A percentile compares a stretch with the other conserved stretches of the same genome.
phyloP scores from a whole-genome alignment of 2,329 filamentous ascomycete species.

The Fusarium decemcellulare region DNA sequence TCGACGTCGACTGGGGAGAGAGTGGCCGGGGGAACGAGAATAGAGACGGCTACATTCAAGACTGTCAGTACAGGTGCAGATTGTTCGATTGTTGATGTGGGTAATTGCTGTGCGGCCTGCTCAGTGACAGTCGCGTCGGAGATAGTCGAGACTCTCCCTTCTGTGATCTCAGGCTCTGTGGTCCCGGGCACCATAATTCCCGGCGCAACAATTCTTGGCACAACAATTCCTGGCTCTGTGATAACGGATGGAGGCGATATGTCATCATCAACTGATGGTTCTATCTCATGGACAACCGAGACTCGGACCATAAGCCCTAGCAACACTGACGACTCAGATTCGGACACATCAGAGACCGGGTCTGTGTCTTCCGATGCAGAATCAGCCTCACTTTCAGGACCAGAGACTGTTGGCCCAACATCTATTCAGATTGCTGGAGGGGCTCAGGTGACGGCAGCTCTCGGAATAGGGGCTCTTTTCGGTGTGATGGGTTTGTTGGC shows the following conservation, averaged over 20 bases:
- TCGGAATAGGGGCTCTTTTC: slow-evolving; percentile 43
- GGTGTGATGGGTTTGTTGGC: slow-evolving; percentile 43
- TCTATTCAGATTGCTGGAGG: slow-evolving; percentile 43
- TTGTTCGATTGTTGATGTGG: slow-evolving; percentile 22
- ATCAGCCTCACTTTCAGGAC: slow-evolving; percentile 12
- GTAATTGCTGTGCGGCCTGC: slow-evolving; percentile 40
- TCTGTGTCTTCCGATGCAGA: slow-evolving; percentile 8
- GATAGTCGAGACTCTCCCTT: slow-evolving; percentile 6
- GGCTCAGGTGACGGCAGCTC: slow-evolving; percentile 35
- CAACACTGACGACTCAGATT: slow-evolving; percentile 14
- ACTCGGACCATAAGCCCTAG: not conserved
- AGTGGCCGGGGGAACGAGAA: slow-evolving; percentile 34
- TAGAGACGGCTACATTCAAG: slow-evolving; percentile 39
- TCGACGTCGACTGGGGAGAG: slow-evolving; percentile 45
- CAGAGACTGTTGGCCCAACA: slow-evolving; percentile 24
- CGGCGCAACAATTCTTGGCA: too few species aligned
- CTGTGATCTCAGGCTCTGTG: slow-evolving; percentile 14
- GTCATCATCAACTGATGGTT: slow-evolving; percentile 34
- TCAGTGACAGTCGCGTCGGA: slow-evolving; percentile 5
- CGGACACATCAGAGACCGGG: slow-evolving; percentile 6
- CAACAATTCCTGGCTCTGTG: not conserved
- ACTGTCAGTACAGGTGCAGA: slow-evolving; percentile 34
- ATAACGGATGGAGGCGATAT: slow-evolving; percentile 27
- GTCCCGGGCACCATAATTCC: slow-evolving; percentile 7
- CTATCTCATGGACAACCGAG: slow-evolving; percentile 17